Evolutionary conservation across 2,329 filamentous ascomycete genomes (phyloP).

Genomic region (Cercospora canescens): DNA sequence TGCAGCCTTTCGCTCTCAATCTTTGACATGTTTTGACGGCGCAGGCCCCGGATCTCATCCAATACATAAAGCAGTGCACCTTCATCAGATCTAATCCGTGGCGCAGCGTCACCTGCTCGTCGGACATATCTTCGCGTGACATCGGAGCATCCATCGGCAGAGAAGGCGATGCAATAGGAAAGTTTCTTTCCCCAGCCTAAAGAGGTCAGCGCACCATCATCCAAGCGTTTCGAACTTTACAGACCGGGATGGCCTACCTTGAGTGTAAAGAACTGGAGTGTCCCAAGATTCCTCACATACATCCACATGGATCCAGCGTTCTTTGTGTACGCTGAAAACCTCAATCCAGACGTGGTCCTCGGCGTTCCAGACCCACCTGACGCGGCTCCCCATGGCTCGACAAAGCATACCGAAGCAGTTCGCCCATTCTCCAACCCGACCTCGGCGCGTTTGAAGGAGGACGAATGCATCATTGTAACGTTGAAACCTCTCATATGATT

Average conservation of each 20-base stretch:
- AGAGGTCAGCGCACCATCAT: slow-evolving; percentile 16
- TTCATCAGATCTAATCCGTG: slow-evolving; percentile 78
- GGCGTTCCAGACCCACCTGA: slow-evolving; percentile 97
- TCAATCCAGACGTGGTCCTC: slow-evolving; percentile 98
- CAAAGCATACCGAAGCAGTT: slow-evolving; percentile 99
- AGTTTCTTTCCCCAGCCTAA: slow-evolving; percentile 90
- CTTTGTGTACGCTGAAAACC: slow-evolving; percentile 89
- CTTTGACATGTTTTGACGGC: slow-evolving; percentile 80
- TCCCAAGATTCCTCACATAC: slow-evolving; percentile 95
- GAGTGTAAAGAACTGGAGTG: slow-evolving; percentile 84
- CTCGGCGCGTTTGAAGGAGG: slow-evolving; percentile 78
- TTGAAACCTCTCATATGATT: slow-evolving; percentile 82
- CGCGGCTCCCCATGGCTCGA: slow-evolving; percentile 83
- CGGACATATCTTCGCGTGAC: slow-evolving; percentile 68
- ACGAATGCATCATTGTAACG: slow-evolving; percentile 95
- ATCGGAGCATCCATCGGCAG: slow-evolving; percentile 74
- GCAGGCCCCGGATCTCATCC: slow-evolving; percentile 83
- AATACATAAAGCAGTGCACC: slow-evolving; percentile 88
- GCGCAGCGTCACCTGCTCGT: slow-evolving; percentile 65
- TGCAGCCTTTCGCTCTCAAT: slow-evolving; percentile 78
- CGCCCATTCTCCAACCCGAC: slow-evolving; percentile 91
- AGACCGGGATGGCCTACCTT: slow-evolving; percentile 58
- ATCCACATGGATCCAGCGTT: slow-evolving; percentile 93
- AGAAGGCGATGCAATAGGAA: slow-evolving; percentile 96
- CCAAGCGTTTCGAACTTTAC: neutral